Percentiles rank a stretch among this genome's conserved stretches.
These are phyloP conservation scores for Macrophomina tecta DNA, from an alignment of 2,329 filamentous ascomycete genomes.

Conservation along the genomic window DNA sequence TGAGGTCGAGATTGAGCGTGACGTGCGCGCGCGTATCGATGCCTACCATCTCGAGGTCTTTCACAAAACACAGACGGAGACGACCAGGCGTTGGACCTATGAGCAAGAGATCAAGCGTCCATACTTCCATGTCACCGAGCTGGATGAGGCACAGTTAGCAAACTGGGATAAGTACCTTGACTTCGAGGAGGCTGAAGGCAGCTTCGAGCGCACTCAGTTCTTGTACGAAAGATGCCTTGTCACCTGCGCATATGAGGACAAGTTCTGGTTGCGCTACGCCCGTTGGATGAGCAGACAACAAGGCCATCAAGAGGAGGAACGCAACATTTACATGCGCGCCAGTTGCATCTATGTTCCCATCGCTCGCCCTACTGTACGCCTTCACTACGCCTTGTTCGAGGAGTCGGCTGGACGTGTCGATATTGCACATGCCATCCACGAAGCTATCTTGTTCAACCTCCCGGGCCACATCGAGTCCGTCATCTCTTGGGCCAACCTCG, in stretches of 20 bases:
- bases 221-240: conserved; percentile 94
- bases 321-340: conserved; percentile 89
- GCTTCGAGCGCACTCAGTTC: conserved; percentile 76
- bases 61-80: conserved; percentile 81
- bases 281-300: conserved; percentile 87
- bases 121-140: conserved; percentile 94
- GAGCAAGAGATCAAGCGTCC: conserved; percentile 94
- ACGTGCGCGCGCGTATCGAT: conserved; percentile 81
- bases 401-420: conserved; percentile 77
- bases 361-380: conserved; percentile 78
- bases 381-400: conserved; percentile 95
- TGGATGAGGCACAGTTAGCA: conserved; percentile 80
- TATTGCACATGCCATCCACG: conserved; percentile 83
- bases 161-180: conserved; percentile 98
- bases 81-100: conserved; percentile 91
- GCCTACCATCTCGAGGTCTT: conserved; percentile 81
- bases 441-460: conserved; percentile 75
- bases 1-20: conserved; percentile 81
- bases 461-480: conserved; percentile 88
- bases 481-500: conserved; percentile 83
- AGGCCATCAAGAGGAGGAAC: conserved; percentile 84
- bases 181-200: conserved; percentile 87
- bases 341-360: conserved; percentile 86
- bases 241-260: conserved; percentile 92
- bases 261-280: conserved; percentile 97